phyloP scores from a whole-genome alignment of 306 rosid species.

The Notholithocarpus densiflorus region DNA sequence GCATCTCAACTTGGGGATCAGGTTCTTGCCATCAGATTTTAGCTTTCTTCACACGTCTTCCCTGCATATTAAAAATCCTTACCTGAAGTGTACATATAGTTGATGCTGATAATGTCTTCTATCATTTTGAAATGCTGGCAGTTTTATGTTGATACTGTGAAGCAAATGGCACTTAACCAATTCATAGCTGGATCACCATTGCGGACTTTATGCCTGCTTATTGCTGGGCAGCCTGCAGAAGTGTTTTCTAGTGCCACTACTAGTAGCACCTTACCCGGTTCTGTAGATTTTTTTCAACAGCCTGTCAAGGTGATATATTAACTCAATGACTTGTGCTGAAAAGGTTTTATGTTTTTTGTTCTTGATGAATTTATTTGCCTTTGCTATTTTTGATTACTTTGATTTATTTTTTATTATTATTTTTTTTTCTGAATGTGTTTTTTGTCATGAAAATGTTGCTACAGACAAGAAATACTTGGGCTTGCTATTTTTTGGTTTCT shows the following conservation, averaged over 20 bases:
- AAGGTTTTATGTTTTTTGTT: not conserved
- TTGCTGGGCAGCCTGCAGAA: constrained; percentile 93
- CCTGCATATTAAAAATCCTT: not conserved
- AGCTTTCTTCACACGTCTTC: not conserved
- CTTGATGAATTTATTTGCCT: not conserved
- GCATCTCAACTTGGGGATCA: constrained; percentile 91
- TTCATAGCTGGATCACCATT: constrained; percentile 83
- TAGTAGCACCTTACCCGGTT: constrained; percentile 36
- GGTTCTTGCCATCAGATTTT: constrained; percentile 37
- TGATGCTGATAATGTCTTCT: not conserved
- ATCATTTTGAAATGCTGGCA: constrained; percentile 24
- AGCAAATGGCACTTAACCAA: constrained; percentile 84
- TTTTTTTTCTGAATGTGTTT: not conserved
- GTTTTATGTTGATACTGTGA: constrained; percentile 88
- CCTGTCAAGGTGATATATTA: constrained; percentile 58
- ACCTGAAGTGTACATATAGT: not conserved
- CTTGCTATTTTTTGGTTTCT: not conserved
- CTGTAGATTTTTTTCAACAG: constrained; percentile 39
- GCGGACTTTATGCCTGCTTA: constrained; percentile 87
- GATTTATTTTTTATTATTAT: too few species aligned
- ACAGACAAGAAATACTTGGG: too few species aligned
- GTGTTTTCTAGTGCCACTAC: constrained; percentile 55
- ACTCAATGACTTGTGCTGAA: not conserved
- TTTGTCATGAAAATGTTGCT: not conserved
- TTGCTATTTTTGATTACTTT: not conserved